phyloP scores from a whole-genome alignment of 2,329 filamentous ascomycete species.

The Verticillium tricorpus region DNA sequence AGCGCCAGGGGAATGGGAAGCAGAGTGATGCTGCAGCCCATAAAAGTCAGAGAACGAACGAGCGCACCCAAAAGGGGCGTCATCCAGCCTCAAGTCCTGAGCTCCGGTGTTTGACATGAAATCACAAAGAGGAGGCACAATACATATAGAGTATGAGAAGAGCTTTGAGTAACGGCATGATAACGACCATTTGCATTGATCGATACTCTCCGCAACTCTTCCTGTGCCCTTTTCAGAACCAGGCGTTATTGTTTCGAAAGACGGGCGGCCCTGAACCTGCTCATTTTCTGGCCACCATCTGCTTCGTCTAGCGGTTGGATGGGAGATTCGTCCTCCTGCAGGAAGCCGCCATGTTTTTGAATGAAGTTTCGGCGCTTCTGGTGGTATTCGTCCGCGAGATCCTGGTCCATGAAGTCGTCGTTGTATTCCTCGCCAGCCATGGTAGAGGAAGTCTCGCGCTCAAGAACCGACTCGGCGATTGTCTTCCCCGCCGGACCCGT shows the following conservation, averaged over 20 bases:
- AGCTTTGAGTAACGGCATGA: slow-evolving; percentile 4
- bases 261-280: slow-evolving; percentile 69
- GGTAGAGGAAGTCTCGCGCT: slow-evolving; percentile 34
- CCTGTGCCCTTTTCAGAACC: slow-evolving; percentile 32
- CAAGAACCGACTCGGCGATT: slow-evolving; percentile 56
- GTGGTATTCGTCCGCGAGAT: slow-evolving; percentile 81
- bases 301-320: slow-evolving; percentile 65
- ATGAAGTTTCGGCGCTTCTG: slow-evolving; percentile 78
- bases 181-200: slow-evolving; percentile 7
- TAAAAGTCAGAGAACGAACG: slow-evolving; percentile 10
- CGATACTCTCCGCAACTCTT: slow-evolving; percentile 8
- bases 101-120: slow-evolving; percentile 28
- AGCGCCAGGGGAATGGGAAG: slow-evolving; percentile 48
- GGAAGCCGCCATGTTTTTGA: slow-evolving; percentile 76
- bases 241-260: slow-evolving; percentile 49
- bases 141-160: background rate
- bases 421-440: slow-evolving; percentile 17
- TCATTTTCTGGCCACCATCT: slow-evolving; percentile 60
- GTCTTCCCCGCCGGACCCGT: slow-evolving; percentile 48
- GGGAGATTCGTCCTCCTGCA: slow-evolving; percentile 63
- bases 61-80: background rate
- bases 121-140: background rate
- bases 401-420: slow-evolving; percentile 67
- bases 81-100: slow-evolving; percentile 40
- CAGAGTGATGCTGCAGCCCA: slow-evolving; percentile 52